A percentile compares a stretch with the other conserved stretches of the same genome.
Evolutionary conservation across 345 rosid genomes (phyloP).

Genomic region (Aquilaria sinensis): DNA sequence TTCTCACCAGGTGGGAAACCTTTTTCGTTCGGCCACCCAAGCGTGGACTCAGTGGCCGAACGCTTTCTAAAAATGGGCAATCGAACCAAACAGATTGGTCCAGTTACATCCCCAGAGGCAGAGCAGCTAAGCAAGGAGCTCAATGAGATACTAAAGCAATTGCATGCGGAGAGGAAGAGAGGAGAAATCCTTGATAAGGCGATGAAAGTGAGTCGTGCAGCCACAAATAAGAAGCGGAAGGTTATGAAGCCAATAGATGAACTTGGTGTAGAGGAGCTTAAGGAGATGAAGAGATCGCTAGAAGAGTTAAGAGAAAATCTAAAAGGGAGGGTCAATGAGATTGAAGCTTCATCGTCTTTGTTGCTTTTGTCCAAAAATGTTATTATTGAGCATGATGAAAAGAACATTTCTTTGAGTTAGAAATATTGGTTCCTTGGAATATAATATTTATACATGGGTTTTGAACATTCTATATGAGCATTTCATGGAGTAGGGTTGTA

Average conservation of each 20-base stretch:
- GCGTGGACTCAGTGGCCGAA: conserved; percentile 34
- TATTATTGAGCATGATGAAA: too few relatives aligned
- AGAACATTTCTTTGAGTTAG: too few relatives aligned
- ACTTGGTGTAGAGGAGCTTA: conserved; percentile 7
- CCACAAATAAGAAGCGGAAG: too few relatives aligned
- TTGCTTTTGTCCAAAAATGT: conserved; percentile 4
- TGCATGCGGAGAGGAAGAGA: conserved; percentile 15
- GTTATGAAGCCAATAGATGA: conserved; percentile 1
- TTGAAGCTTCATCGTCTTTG: conserved; percentile 21
- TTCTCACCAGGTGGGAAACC: conserved; percentile 77
- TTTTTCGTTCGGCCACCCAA: conserved; percentile 58
- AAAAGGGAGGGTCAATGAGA: conserved; percentile 7
- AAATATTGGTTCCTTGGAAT: too few relatives aligned
- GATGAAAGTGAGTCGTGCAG: neutral
- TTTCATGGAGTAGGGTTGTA: too few relatives aligned
- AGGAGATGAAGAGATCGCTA: conserved; percentile 12
- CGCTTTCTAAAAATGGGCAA: conserved; percentile 25
- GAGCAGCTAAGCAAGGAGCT: conserved; percentile 12
- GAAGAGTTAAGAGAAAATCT: conserved; percentile 11
- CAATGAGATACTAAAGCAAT: neutral
- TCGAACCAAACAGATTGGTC: neutral
- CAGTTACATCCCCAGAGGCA: neutral
- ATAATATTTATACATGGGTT: too few relatives aligned
- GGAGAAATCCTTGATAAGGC: conserved; percentile 7
- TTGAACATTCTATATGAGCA: too few relatives aligned